Percentiles rank a stretch among this genome's conserved stretches.
Evolutionary conservation across 495 filamentous ascomycete species (phyloP).

Genomic region (Penicillium chermesinum): DNA sequence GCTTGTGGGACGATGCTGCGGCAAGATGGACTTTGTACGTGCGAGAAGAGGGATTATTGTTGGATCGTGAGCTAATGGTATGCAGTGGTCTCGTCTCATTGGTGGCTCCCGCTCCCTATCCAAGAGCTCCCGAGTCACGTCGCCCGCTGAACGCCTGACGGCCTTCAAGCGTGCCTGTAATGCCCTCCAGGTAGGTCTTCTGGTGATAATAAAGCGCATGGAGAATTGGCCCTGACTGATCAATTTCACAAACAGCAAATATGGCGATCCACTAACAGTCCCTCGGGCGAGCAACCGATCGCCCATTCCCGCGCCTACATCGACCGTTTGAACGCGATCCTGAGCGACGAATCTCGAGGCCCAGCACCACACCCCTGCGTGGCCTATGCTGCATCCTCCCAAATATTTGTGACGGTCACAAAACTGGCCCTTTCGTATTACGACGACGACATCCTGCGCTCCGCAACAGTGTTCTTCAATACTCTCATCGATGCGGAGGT

Average conservation of each 20-base stretch:
- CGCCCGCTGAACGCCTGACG: conserved; percentile 79
- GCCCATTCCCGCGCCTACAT: conserved; percentile 51
- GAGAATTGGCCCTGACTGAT: conserved; percentile 8
- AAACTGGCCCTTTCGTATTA: conserved; percentile 76
- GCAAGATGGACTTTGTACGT: conserved; percentile 42
- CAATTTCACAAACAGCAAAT: conserved; percentile 52
- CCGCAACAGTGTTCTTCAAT: conserved; percentile 78
- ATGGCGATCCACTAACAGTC: conserved; percentile 63
- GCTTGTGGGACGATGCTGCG: conserved; percentile 30
- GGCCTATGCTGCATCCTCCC: conserved; percentile 71
- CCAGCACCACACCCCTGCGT: conserved; percentile 86
- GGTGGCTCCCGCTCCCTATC: conserved; percentile 68
- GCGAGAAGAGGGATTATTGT: background rate
- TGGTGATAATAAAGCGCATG: background rate
- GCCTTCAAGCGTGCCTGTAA: conserved; percentile 87
- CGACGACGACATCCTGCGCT: conserved; percentile 72
- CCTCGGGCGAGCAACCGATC: conserved; percentile 45
- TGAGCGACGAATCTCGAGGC: conserved; percentile 83
- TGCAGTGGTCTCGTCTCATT: conserved; percentile 83
- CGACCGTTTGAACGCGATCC: conserved; percentile 66
- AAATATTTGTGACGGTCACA: conserved; percentile 80
- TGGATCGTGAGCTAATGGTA: conserved; percentile 16
- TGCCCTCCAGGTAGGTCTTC: conserved; percentile 63
- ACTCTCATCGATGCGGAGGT: conserved; percentile 93
- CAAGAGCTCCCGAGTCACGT: conserved; percentile 59